Base-by-base conservation (phyloP, 352 stramenopile species). In the Globisporangium uncinulatum region DNA sequence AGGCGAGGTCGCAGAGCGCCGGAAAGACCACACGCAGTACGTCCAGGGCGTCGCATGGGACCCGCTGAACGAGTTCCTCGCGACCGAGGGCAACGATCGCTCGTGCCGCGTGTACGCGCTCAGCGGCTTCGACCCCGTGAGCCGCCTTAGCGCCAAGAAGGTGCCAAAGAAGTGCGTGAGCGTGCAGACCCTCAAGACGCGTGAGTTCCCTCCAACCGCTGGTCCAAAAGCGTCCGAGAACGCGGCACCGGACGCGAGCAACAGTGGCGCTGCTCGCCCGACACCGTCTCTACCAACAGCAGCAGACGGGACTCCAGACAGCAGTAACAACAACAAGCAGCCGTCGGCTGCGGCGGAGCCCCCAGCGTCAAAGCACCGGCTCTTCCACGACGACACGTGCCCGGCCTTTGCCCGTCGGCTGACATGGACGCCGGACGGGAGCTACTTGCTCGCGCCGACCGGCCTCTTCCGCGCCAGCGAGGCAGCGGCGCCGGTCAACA, bases 1-100 rank as follows among this genome's bases (percentile, higher is more conserved):
- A 34, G 75, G 76, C 41, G 69, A 91, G 52, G 65, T 95, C 68
- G 65, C 94, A 61, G 92, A 94, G 73, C 68, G 73, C 34, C 66
- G 89, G 73, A 83, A 91, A 51, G 95, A 99, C 69, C 96, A 99
- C 69, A 95, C 78, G 43, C 88, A 98, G 65, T 99, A 97, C 71
- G 93, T 98, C 47, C 95, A 98, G 70, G 96, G 96, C 42, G 94
- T 97, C n/a, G 77, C 89, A 2, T 98, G 93, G 76, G 96, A 99
- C 70, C 96, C 96, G 9, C 84, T 97, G 13, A 96, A 92, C 20
- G 86, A 98, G 42, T 98, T 96, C 51, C 70, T 98, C 39, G 89
- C 96, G 3, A 98, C 92, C 36, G 88, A 97, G 65, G 90, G 92
- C 46, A 97, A 96, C 61, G 95, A 99, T 77, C 86, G 95, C 24